Conservation (phyloP, 2,329 filamentous ascomycete genomes). For the Penicillium sp. region DNA sequence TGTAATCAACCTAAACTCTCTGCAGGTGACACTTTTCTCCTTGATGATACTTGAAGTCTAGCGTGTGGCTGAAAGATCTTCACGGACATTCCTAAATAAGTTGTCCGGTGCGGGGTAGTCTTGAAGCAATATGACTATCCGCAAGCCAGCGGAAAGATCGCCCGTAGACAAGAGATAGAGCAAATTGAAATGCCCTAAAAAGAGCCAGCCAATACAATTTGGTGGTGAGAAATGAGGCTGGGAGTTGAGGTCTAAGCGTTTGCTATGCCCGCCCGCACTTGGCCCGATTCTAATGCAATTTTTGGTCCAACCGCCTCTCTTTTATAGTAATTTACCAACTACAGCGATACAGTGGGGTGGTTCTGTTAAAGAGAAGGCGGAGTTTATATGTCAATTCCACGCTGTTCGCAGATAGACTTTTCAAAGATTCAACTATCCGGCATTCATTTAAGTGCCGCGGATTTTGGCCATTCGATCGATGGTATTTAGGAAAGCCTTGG, state of each 20-base stretch:
- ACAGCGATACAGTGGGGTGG: too few species aligned
- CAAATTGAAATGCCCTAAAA: too few species aligned
- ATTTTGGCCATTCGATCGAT: background rate
- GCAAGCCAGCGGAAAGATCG: background rate
- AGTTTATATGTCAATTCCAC: too few species aligned
- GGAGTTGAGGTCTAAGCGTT: background rate
- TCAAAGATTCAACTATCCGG: too few species aligned
- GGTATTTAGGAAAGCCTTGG: background rate
- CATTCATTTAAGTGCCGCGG: too few species aligned
- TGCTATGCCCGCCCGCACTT: too few species aligned
- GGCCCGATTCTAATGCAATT: too few species aligned
- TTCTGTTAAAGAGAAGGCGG: background rate
- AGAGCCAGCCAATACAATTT: too few species aligned
- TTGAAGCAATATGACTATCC: background rate
- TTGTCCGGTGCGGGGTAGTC: conserved; percentile 5
- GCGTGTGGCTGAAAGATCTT: background rate
- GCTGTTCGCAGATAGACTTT: too few species aligned
- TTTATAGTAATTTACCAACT: background rate
- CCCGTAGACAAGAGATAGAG: background rate
- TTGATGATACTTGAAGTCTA: background rate
- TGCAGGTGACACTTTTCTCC: background rate
- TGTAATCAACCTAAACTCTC: background rate
- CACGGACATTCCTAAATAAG: conserved; percentile 6
- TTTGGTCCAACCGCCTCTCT: background rate
- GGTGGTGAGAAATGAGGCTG: background rate